Base-by-base conservation (phyloP, 106 monocot genomes). In the Cymbidium sinense region DNA sequence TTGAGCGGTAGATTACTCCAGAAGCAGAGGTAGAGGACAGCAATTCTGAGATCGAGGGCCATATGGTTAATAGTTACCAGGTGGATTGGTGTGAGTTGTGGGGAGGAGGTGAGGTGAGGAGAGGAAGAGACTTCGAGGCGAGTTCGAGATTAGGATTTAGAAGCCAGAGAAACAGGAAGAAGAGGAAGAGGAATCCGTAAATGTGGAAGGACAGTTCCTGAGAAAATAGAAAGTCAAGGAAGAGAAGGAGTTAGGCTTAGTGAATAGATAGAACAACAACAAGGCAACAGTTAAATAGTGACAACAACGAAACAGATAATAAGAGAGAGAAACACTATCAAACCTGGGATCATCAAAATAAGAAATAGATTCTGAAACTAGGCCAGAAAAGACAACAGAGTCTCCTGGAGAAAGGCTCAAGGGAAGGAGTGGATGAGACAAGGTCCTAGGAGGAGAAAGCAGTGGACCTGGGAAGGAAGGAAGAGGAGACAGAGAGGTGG, bases 291-390 rank as follows among this genome's bases (percentile, higher is more conserved):
- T 43, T n/a, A 39, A 58, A 82, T 23, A 21, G 62, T 47, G 35
- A 94, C 90, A 27, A 86, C 82, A 19, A 98, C 90, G 27, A 84
- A 85, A 11, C 81, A 84, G 28, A 98, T 74, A 35, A 94, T 81
- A 54, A 79, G 87, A 83, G 86, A 21, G 98, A 94, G 91, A 90
- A 5, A 87, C 39, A 82, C 92, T 92, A 86, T 98, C 98, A 29
- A 98, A 88, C 0, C 98, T 98, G 39, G 98, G 98, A 78, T 98
- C 98, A 84, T 98, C 98, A 75, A 98, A 29, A 98, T 88, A 25
- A 98, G n/a, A n/a, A n/a, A n/a, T n/a, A n/a, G n/a, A n/a, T n/a
- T n/a, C n/a, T n/a, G n/a, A n/a, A n/a, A n/a, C n/a, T n/a, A n/a
- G n/a, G n/a, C n/a, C n/a, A n/a, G n/a, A n/a, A n/a, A n/a, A n/a